Base-by-base conservation (phyloP, 139 green algal genomes). In the Astrephomene gubernaculifera region DNA sequence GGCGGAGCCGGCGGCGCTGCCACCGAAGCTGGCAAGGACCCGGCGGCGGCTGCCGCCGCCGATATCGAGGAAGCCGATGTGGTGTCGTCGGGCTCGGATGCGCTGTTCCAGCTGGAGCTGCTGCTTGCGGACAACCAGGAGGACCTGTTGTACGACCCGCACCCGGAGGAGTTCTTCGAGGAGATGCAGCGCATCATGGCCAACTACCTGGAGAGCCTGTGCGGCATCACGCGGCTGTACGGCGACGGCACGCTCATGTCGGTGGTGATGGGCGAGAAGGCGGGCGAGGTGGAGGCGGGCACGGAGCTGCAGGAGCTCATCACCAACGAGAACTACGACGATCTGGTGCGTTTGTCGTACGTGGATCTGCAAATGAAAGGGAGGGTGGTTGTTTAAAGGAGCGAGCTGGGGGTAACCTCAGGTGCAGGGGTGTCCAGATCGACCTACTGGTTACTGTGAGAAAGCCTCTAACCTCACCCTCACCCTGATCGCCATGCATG, bases 221-320 rank as follows among this genome's bases (percentile, higher is more conserved):
- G 82, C 45, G 86, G 81, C 78, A 85, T 95, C 43, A 85, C 31
- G 27, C 86, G 92, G 2, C 86, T 95, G 43, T 93, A 88, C 54
- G 78, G 87, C 35, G 85, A 89, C 54, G 84, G 72, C 49, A 71
- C 57, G 63, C 69, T 93, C 29, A 81, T 92, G 74, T 49, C 79
- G 54, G 79, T 78, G 61, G 87, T 94, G 52, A 82, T 94, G 71
- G 87, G 87, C 21, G 84, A 88, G 63, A 91, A 90, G 81, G 74
- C 83, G 38, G 83, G 52, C 14, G 89, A 92, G 65, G 86, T 94
- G 80, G 87, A 92, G 87, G 68, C 87, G 41, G 89, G 85, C 54
- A 88, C 83, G 41, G 88, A 92, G n/a, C 82, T 97, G 86, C 89
- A 91, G 81, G 93, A 96, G 72, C 88, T 97, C 12, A 88, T 96